Evolutionary conservation across 2,329 filamentous ascomycete species (phyloP), one percentile per base, ranked within the genome.

Genomic region (Thyridium curvatum): DNA sequence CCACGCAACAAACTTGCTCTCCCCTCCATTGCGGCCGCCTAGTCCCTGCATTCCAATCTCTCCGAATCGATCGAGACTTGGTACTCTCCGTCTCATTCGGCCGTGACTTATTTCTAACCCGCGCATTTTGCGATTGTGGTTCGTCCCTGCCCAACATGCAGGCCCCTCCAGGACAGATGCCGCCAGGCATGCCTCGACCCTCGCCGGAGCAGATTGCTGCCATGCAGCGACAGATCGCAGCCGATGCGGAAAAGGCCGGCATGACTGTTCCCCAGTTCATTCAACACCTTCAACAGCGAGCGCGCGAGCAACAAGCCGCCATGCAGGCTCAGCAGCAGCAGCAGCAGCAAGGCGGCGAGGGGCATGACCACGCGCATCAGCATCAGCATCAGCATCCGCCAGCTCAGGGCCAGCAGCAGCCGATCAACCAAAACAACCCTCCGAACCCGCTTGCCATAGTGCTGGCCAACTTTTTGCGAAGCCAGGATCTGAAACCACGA

Each of bases 401-500:
- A 32, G 61, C 57, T 39, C 66, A 68, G 48, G 69, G 70, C 35
- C 73, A 79, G 52, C 66, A 72, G 16, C 79, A 85, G 54, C 81
- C 83, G 30, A 86, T 90, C 45, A 70, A 74, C 14, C 21, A 26
- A 26, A 84, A 84, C 4, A 85, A 85, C 2, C 87, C 91, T 17
- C 87, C 91, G 5, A 93, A 94, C 52, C 91, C 91, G 30, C 81
- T 89, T 54, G 90, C 89, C 15, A 66, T 97, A 34, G 89, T 90
- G 8, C 76, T 98, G 39, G 94, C 93, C 49, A 84, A 87, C 55
- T 98, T 94, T 65, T 68, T 98, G 43, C 81, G 82, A 50, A 64
- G 75, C 42, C 90, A 96, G 65, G 79, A 93, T 43, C 68, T 98
- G 48, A 98, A 98, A 74, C 74, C 78, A 14, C 76, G 93, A 46